These are phyloP conservation scores for Penicillium sp. DNA, from an alignment of 2,329 filamentous ascomycete genomes.

Conservation along the genomic window DNA sequence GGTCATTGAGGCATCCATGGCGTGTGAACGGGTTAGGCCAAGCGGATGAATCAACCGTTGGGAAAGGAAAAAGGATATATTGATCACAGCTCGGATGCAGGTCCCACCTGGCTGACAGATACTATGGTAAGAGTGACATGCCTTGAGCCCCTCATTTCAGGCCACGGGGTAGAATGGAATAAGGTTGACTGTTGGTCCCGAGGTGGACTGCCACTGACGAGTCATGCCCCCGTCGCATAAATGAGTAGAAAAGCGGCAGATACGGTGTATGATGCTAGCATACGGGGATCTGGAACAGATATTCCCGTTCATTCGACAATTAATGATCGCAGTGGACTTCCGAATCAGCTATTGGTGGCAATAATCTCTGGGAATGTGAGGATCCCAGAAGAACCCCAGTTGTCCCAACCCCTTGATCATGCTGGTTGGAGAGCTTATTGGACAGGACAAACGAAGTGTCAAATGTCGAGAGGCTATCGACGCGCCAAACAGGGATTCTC, in stretches of 20 bases:
- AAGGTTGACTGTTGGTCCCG: background rate
- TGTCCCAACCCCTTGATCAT: background rate
- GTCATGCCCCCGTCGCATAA: background rate
- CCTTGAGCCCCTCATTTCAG: background rate
- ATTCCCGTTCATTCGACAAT: background rate
- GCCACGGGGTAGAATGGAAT: background rate
- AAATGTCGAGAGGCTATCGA: background rate
- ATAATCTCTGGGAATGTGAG: background rate
- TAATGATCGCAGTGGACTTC: background rate
- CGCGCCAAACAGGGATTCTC: conserved; percentile 1
- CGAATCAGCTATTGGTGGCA: background rate
- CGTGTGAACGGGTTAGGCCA: background rate
- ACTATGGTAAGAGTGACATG: background rate
- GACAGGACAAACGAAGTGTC: background rate
- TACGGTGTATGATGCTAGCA: background rate
- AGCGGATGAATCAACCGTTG: background rate
- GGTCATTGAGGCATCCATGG: conserved; percentile 7
- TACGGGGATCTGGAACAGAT: background rate
- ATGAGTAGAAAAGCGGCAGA: background rate
- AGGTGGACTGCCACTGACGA: background rate
- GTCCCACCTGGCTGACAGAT: background rate
- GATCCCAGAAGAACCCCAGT: background rate
- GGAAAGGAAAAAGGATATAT: background rate
- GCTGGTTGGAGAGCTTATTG: background rate
- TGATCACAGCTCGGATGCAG: background rate